phyloP scores from a whole-genome alignment of 2,329 filamentous ascomycete species.

The Botryotinia globosa region DNA sequence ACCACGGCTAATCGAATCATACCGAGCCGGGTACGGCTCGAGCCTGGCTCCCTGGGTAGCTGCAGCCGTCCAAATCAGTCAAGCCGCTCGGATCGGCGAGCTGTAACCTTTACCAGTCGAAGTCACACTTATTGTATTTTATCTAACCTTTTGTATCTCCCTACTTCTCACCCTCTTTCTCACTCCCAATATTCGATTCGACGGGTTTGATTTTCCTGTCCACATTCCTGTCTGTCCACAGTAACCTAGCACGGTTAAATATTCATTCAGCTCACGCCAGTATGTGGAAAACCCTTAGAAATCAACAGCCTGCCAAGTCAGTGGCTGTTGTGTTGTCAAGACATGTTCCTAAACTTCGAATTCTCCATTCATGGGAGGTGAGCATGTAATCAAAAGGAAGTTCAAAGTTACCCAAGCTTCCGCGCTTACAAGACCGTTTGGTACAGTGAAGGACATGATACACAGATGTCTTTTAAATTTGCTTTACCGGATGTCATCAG shows the following conservation, averaged over 20 bases:
- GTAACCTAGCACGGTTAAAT: not conserved
- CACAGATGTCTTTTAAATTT: not conserved
- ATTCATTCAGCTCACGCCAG: not conserved
- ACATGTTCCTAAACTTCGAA: not conserved
- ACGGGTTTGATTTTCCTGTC: not conserved
- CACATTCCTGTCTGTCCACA: slow-evolving; percentile 7
- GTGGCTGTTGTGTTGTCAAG: not conserved
- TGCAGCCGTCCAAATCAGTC: not conserved
- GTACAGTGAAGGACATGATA: not conserved
- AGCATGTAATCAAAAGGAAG: not conserved
- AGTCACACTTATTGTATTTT: not conserved
- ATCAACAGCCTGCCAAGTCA: not conserved
- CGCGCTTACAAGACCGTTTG: not conserved
- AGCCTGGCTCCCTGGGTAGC: too few species aligned
- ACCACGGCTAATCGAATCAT: not conserved
- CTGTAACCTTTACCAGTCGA: not conserved
- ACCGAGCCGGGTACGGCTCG: not conserved
- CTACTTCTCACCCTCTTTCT: not conserved
- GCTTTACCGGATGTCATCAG: not conserved
- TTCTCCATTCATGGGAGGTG: not conserved
- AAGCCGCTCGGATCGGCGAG: not conserved
- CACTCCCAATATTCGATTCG: not conserved
- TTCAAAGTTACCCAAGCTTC: not conserved
- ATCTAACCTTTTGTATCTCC: not conserved
- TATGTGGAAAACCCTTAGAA: not conserved